These are phyloP conservation scores for Plasmodium blacklocki DNA, from an alignment of 169 alveolate species.

Conservation along the genomic window DNA sequence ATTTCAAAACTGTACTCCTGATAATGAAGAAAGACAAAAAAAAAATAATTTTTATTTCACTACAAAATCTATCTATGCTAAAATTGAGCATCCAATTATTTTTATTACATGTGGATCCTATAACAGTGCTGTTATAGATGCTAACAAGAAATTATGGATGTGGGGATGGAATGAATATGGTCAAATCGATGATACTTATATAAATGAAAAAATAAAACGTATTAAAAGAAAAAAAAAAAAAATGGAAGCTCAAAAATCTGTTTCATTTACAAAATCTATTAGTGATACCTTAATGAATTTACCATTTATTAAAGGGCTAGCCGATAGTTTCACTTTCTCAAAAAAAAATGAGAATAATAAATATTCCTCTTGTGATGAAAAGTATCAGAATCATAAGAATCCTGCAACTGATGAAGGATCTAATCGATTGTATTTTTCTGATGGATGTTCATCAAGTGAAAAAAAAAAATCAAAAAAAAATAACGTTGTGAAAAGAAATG, in stretches of 20 bases:
- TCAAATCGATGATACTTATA: slow-evolving; percentile 23
- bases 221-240: background rate
- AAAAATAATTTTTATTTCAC: slow-evolving; percentile 20
- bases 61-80: slow-evolving; percentile 18
- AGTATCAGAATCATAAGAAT: too few species aligned
- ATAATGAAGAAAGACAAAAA: background rate
- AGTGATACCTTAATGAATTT: background rate
- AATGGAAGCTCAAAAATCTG: slow-evolving; percentile 1
- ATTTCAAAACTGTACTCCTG: background rate
- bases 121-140: slow-evolving; percentile 42
- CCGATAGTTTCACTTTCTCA: too few species aligned
- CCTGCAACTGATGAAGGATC: too few species aligned
- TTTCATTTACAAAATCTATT: background rate
- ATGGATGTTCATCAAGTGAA: too few species aligned
- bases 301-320: background rate
- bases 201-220: slow-evolving; percentile 20
- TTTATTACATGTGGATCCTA: slow-evolving; percentile 46
- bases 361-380: too few species aligned
- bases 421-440: too few species aligned
- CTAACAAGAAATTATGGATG: slow-evolving; percentile 37
- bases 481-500: too few species aligned
- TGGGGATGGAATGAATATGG: slow-evolving; percentile 75
- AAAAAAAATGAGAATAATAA: too few species aligned
- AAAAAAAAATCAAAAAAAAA: too few species aligned
- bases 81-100: slow-evolving; percentile 38